Evolutionary conservation across 2,329 filamentous ascomycete species (phyloP), one percentile per base, ranked within the genome.

Genomic region (Paecilomyces dactylethromorphus): DNA sequence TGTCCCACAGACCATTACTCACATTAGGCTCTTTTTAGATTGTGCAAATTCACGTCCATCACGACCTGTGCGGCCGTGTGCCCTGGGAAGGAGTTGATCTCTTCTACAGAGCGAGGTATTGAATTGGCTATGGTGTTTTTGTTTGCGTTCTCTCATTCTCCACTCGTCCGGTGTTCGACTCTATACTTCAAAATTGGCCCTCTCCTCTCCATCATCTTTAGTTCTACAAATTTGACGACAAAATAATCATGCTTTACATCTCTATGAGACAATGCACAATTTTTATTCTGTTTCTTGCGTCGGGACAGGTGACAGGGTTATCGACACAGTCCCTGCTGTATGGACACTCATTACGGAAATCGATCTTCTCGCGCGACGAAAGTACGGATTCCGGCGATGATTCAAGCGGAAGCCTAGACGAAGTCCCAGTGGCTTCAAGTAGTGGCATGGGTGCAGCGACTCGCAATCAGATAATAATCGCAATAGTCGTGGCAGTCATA

Each of bases 401-500:
- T 21, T 52, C 50, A 26, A 35, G 35, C 57, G 11, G 31, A 54
- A 24, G 58, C 53, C 4, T 31, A 62, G 13, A 63, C 59, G 62
- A 60, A 22, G 60, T 60, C 5, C 58, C 60, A 26, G 58, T 58
- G 5, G 7, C 11, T 26, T 50, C 50, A 15, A 54, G 53, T 49
- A 54, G 58, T n/a, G 59, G 57, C 8, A 50, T 57, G 18, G 26
- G 35, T 39, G 10, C 63, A 53, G 60, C 61, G 39, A 57, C 54
- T 21, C 49, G 52, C n/a, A 56, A 59, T 8, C 59, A 61, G 56
- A 66, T 69, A 8, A 68, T 68, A 35, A 67, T 71, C 51, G 69
- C 69, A 3, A 66, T 68, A 2, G 69, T 71, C 0, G 60, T 71
- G 1, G 68, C 69, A n/a, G 63, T 64, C 10, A 60, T 70, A 54